Conservation (phyloP, 441 rosid species). For the Kokia cookei region DNA sequence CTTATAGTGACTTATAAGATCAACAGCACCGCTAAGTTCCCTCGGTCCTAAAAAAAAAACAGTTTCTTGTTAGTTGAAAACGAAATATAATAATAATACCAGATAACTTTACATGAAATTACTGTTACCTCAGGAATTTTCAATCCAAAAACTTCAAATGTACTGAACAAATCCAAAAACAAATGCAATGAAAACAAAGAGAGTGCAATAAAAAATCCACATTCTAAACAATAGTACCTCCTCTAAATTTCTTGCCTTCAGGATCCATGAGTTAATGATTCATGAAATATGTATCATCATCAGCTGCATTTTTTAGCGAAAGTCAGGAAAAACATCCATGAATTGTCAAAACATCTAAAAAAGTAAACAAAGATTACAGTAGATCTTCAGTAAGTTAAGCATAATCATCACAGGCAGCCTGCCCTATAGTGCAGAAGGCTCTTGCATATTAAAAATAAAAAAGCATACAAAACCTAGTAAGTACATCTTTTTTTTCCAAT, state of each 20-base stretch:
- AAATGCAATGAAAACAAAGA: neutral
- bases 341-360: neutral
- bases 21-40: slow-evolving; percentile 84
- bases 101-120: neutral
- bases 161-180: neutral
- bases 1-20: slow-evolving; percentile 81
- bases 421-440: neutral
- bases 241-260: slow-evolving; percentile 60
- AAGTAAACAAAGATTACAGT: neutral
- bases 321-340: neutral
- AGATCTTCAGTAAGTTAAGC: neutral
- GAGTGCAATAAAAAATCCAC: neutral
- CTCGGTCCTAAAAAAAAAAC: slow-evolving; percentile 53
- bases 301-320: slow-evolving; percentile 27
- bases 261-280: slow-evolving; percentile 51
- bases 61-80: slow-evolving; percentile 11
- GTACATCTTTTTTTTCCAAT: neutral
- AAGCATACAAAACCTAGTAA: neutral
- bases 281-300: slow-evolving; percentile 17
- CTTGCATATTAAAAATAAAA: neutral
- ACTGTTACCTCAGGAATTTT: neutral
- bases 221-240: slow-evolving; percentile 31
- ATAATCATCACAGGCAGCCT: neutral
- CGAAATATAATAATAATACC: neutral
- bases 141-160: neutral